Evolutionary conservation across 2,329 filamentous ascomycete genomes (phyloP), one percentile per base, ranked within the genome.

Genomic region (Juglanconis sp.): DNA sequence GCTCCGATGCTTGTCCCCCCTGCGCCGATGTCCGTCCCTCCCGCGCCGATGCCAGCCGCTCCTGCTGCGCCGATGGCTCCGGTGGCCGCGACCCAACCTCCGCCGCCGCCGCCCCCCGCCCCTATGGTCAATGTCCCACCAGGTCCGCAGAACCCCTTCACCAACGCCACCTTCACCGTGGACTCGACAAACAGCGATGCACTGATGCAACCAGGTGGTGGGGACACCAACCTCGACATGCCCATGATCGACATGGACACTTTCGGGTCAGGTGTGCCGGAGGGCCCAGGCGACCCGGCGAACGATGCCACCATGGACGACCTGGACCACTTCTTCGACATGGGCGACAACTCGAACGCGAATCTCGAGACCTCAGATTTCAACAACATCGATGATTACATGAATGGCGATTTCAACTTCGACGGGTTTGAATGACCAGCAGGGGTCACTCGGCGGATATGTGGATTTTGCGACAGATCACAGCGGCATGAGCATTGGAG

Each of bases 271-370:
- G 59, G 53, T n/a, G 57, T 13, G 9, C 53, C 57, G 13, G 59
- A 42, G 10, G 49, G 58, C 44, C 35, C 51, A 50, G 53, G 65
- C 66, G 53, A 64, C 65, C 54, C 64, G 67, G 50, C 59, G 36
- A 60, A 65, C 34, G 69, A 72, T 38, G 70, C 64, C 50, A 66
- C 46, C 68, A 57, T 61, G 55, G 67, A 64, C 44, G 70, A 75
- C 67, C 73, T 81, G 47, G 77, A 81, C 34, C 79, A 80, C 36
- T 69, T 82, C 34, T 83, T 82, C 62, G 74, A 76, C 51, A 72
- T 81, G n/a, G 75, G 75, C 32, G 64, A 71, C 5, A 74, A 70
- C 52, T 69, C 69, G 51, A 76, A 73, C 68, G 68, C 70, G 15
- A 75, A 75, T 57, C 76, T 79, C 17, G 62, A 62, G 7, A 53